A percentile compares a stretch with the other conserved stretches of the same genome.
Evolutionary conservation across 805 yeast species (phyloP).

Genomic region (Grigorovia humatica): DNA sequence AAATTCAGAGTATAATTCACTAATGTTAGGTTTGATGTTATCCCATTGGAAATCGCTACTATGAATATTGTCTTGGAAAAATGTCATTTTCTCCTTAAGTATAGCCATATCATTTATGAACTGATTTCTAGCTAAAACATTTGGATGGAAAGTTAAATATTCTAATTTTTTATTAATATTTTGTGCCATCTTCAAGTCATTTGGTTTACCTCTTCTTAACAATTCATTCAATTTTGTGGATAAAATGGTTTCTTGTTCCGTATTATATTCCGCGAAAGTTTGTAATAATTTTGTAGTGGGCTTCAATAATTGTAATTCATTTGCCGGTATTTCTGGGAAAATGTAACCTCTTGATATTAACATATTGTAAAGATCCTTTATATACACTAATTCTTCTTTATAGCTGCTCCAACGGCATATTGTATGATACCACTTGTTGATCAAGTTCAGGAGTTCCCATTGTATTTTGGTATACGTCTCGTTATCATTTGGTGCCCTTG

Average conservation of each 20-base stretch:
- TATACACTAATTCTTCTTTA: constrained; percentile 81
- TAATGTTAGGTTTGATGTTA: not conserved
- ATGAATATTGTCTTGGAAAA: not conserved
- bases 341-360: constrained; percentile 79
- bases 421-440: constrained; percentile 94
- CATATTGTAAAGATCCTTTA: constrained; percentile 88
- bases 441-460: constrained; percentile 63
- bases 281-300: constrained; percentile 69
- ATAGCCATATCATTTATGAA: not conserved
- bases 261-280: constrained; percentile 76
- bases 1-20: not conserved
- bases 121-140: not conserved
- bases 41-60: not conserved
- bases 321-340: constrained; percentile 80
- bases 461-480: constrained; percentile 70
- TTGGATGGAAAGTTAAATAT: not conserved
- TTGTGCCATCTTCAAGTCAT: constrained; percentile 88
- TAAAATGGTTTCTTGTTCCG: constrained; percentile 83
- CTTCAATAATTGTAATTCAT: constrained; percentile 83
- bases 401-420: constrained; percentile 79
- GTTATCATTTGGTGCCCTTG: constrained; percentile 55
- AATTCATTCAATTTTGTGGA: constrained; percentile 90
- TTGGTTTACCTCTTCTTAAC: constrained; percentile 87
- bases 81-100: not conserved
- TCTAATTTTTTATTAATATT: constrained; percentile 74